These are phyloP conservation scores for Podosphaera xanthii DNA, from an alignment of 2,329 filamentous ascomycete species.

Conservation along the genomic window DNA sequence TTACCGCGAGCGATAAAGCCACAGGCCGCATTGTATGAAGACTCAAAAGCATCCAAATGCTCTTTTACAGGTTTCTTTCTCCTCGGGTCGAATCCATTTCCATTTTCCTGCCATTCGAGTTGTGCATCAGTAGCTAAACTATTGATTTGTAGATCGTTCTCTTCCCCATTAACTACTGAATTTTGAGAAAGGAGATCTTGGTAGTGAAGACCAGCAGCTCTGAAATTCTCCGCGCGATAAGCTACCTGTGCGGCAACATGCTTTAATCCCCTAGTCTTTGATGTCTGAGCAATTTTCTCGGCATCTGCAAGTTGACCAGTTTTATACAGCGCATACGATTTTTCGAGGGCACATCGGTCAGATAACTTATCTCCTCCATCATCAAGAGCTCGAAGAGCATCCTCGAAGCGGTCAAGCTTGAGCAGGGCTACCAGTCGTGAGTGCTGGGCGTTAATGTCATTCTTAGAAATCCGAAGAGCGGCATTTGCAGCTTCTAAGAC, in stretches of 20 bases:
- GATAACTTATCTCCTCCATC: constrained; percentile 38
- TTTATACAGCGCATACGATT: constrained; percentile 70
- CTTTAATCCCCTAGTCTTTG: constrained; percentile 11
- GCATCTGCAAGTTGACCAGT: constrained; percentile 45
- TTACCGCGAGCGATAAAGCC: constrained; percentile 47
- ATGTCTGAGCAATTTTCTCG: constrained; percentile 17
- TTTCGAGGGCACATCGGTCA: constrained; percentile 39
- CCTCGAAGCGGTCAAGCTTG: constrained; percentile 63
- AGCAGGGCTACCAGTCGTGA: constrained; percentile 53
- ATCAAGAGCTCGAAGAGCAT: constrained; percentile 46
- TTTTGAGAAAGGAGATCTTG: constrained; percentile 26
- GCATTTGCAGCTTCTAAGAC: constrained; percentile 41
- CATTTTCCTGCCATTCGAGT: constrained; percentile 39
- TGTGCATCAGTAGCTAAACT: constrained; percentile 49
- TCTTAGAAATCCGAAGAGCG: constrained; percentile 36
- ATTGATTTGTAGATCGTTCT: constrained; percentile 58
- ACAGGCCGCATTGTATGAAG: constrained; percentile 62
- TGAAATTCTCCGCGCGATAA: constrained; percentile 54
- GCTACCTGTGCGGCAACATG: constrained; percentile 43
- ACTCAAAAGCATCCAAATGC: constrained; percentile 56
- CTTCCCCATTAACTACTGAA: constrained; percentile 31
- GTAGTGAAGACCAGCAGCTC: constrained; percentile 41
- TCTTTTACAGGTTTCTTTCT: constrained; percentile 31
- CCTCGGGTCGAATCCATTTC: constrained; percentile 11
- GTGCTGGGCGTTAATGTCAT: constrained; percentile 35